Evolutionary conservation across 192 early-diverging fungal species (phyloP).

Genomic region (Cladochytrium replicatum): DNA sequence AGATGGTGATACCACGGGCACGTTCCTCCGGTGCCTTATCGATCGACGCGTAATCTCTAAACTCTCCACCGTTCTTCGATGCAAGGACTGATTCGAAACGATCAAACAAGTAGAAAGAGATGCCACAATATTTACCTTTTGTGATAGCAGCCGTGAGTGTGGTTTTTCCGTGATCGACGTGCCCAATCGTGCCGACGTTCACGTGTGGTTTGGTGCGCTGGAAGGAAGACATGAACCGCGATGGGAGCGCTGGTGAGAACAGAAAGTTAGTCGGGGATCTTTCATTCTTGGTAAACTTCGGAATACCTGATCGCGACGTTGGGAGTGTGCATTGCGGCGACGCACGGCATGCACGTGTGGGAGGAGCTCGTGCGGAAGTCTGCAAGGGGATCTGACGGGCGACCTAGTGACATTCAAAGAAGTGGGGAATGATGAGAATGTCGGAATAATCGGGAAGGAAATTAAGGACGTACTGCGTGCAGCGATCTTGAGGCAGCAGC

Average conservation of each 20-base stretch:
- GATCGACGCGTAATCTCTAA: conserved; percentile 91
- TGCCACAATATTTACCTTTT: conserved; percentile 37
- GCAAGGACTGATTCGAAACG: conserved; percentile 54
- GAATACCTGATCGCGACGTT: too few relatives aligned
- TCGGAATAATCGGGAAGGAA: too few relatives aligned
- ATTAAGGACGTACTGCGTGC: too few relatives aligned
- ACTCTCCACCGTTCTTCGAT: conserved; percentile 68
- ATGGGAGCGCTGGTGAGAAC: conserved; percentile 1
- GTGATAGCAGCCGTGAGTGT: conserved; percentile 98
- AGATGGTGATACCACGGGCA: conserved; percentile 97
- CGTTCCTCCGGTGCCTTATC: conserved; percentile 99
- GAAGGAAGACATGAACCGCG: conserved; percentile 53
- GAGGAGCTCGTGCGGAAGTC: too few relatives aligned
- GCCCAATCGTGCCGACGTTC: conserved; percentile 98
- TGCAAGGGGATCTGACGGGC: too few relatives aligned
- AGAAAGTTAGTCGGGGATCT: too few relatives aligned
- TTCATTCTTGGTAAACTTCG: too few relatives aligned
- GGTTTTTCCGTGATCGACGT: conserved; percentile 99
- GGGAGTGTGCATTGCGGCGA: too few relatives aligned
- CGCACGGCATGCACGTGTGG: too few relatives aligned
- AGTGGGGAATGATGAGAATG: too few relatives aligned
- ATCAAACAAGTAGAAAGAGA: neutral
- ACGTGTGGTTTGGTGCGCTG: conserved; percentile 87
- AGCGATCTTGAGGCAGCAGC: too few relatives aligned
- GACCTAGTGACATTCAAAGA: too few relatives aligned